A percentile compares a stretch with the other conserved stretches of the same genome.
Conservation (phyloP, 257 asterid species). For the Leptodermis oblonga region DNA sequence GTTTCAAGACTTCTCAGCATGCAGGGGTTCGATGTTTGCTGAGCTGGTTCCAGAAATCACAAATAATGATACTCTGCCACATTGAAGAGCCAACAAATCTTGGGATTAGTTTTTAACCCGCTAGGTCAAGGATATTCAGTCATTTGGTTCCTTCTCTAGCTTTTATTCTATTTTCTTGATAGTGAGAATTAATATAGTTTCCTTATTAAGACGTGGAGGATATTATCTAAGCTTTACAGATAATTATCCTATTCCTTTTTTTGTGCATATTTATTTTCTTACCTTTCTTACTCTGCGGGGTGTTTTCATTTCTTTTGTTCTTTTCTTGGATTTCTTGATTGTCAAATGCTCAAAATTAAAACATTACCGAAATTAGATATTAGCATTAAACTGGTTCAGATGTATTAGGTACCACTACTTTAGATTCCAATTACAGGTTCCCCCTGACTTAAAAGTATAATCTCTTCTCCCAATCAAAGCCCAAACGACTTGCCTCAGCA, state of each 20-base stretch:
- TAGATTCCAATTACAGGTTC: neutral
- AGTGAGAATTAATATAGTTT: conserved; percentile 1
- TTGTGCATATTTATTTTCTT: neutral
- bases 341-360: neutral
- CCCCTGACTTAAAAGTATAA: neutral
- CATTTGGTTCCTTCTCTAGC: neutral
- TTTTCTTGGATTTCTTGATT: neutral
- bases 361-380: neutral
- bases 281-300: neutral
- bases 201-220: neutral
- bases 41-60: neutral
- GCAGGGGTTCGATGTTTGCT: neutral
- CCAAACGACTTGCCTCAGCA: conserved; percentile 8
- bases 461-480: neutral
- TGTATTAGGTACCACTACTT: neutral
- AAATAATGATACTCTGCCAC: neutral
- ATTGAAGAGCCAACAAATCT: neutral
- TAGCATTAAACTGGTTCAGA: neutral
- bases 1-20: neutral
- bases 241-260: neutral
- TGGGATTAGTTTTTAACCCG: neutral
- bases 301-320: neutral
- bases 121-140: neutral
- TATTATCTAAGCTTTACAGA: neutral
- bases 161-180: neutral